Evolutionary conservation across 2,329 filamentous ascomycete genomes (phyloP).

Genomic region (Trichoderma aggressivum): DNA sequence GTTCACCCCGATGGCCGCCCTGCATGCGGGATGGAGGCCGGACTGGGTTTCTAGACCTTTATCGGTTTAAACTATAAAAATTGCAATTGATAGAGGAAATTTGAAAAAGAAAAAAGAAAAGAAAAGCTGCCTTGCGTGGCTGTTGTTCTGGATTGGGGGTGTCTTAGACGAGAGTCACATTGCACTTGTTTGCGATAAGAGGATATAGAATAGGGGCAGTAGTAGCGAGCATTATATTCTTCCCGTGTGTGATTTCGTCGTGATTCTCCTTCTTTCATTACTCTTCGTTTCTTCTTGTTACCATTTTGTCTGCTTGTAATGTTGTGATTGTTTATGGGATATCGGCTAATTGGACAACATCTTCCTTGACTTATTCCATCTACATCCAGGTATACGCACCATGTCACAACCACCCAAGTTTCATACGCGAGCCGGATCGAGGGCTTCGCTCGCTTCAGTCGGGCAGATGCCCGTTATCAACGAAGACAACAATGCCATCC

Average conservation of each 20-base stretch:
- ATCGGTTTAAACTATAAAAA: background rate
- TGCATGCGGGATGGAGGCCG: background rate
- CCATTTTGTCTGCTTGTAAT: background rate
- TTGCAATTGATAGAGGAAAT: background rate
- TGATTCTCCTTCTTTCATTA: background rate
- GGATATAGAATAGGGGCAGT: background rate
- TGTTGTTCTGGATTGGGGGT: background rate
- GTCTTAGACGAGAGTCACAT: background rate
- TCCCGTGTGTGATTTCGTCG: background rate
- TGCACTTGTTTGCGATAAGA: background rate
- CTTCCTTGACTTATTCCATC: background rate
- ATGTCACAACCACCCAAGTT: slow-evolving; percentile 11
- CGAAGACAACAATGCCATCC: slow-evolving; percentile 30
- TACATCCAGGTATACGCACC: background rate
- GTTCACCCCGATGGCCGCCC: background rate
- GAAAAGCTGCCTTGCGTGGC: background rate
- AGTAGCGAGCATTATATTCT: background rate
- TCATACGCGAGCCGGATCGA: slow-evolving; percentile 15
- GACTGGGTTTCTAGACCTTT: background rate
- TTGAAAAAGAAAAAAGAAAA: background rate
- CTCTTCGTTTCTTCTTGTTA: background rate
- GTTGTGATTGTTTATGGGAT: background rate
- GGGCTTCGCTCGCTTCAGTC: slow-evolving; percentile 28
- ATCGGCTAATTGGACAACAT: background rate
- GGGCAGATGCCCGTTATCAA: slow-evolving; percentile 38